Evolutionary conservation across 805 yeast species (phyloP), one percentile per base, ranked within the genome.

Genomic region (Candida vaughaniae): DNA sequence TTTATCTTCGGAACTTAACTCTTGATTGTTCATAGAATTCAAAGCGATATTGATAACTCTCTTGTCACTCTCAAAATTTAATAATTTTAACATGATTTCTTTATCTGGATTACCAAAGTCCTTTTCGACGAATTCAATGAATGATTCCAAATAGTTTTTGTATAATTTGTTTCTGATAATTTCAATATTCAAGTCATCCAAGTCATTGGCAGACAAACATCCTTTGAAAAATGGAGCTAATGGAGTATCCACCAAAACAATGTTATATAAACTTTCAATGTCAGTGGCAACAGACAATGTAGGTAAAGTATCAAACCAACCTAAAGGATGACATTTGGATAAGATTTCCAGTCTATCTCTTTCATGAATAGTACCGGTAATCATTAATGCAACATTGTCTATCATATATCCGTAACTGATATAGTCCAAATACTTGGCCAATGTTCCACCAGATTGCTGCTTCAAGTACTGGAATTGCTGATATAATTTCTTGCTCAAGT

Each of bases 301-400:
- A 23, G 99, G 99, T 49, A 93, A 77, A 6, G 98, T 91, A 51
- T 93, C 99, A 55, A 93, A 93, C 96, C 97, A 90, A 30, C 99
- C 99, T 51, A 93, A 72, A 0, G 99, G 99, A 59, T 93, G 95
- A 60, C 96, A 89, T 58, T 96, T 81, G 41, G 80, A 80, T 53
- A 93, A 73, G 35, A 95, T 83, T 55, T 93, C 99, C 28, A 79
- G 65, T 55, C 86, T 80, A 62, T 95, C 96, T 54, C 98, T 77
- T 55, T 90, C 95, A 58, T 93, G 99, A 43, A 93, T 77, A 0
- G 99, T 89, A 16, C 99, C 99, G 1, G 97, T 90, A 55, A 93
- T 91, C 84, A 93, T 85, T 55, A 93, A 72, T 16, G 93, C 86
- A 26, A 93, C 96, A 61, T 93, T 93, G 66, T 93, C 99, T 55